Conservation (phyloP, 306 rosid species). For the Prunus davidiana region DNA sequence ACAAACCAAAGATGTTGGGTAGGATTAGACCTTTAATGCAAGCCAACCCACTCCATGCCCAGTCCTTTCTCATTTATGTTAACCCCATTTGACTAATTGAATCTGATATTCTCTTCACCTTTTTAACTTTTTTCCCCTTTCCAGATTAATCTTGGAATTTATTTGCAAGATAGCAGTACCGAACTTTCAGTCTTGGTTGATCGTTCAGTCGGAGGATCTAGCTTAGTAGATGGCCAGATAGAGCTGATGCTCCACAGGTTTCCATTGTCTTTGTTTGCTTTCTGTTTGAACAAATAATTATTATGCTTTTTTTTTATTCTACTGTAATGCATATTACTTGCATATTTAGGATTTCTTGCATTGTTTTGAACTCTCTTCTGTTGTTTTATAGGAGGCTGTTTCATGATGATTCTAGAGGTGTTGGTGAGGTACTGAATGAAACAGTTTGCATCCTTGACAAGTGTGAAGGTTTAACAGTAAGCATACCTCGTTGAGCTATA, state of each 20-base stretch:
- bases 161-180: slow-evolving; percentile 28
- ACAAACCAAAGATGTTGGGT: not conserved
- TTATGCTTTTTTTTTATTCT: not conserved
- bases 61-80: not conserved
- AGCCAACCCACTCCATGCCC: not conserved
- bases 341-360: not conserved
- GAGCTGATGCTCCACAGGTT: slow-evolving; percentile 52
- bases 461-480: slow-evolving; percentile 75
- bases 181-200: slow-evolving; percentile 43
- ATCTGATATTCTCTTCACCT: not conserved
- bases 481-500: slow-evolving; percentile 18
- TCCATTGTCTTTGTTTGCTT: not conserved
- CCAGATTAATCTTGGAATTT: slow-evolving; percentile 45
- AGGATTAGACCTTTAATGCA: not conserved
- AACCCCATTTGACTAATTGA: not conserved
- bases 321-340: not conserved
- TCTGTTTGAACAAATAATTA: not conserved
- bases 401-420: slow-evolving; percentile 78
- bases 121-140: not conserved
- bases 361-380: slow-evolving; percentile 18
- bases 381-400: slow-evolving; percentile 57
- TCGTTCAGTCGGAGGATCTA: slow-evolving; percentile 43
- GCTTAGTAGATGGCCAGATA: slow-evolving; percentile 43
- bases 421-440: slow-evolving; percentile 73
- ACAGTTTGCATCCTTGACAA: slow-evolving; percentile 56